Evolutionary conservation across 2,329 filamentous ascomycete genomes (phyloP).

Genomic region (Exophiala spinifera): DNA sequence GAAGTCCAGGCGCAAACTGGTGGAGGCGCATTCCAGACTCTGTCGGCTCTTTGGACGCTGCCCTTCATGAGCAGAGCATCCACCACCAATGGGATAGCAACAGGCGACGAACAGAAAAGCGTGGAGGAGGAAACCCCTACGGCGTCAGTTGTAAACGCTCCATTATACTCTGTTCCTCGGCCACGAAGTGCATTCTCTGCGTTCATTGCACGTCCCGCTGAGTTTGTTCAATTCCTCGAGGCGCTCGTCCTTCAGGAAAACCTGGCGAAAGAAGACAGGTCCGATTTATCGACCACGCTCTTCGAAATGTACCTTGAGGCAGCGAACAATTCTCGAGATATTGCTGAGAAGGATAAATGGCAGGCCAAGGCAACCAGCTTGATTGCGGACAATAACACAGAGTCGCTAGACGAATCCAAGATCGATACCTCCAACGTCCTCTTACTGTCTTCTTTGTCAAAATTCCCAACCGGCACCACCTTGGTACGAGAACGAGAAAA

Average conservation of each 20-base stretch:
- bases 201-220: constrained; percentile 88
- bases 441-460: constrained; percentile 83
- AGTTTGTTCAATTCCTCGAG: constrained; percentile 91
- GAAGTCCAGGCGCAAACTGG: constrained; percentile 52
- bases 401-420: constrained; percentile 42
- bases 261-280: constrained; percentile 70
- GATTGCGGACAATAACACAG: constrained; percentile 65
- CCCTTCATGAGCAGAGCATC: constrained; percentile 74
- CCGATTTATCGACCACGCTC: constrained; percentile 87
- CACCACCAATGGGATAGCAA: constrained; percentile 38
- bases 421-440: constrained; percentile 96
- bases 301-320: constrained; percentile 98
- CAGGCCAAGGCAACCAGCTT: constrained; percentile 85
- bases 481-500: constrained; percentile 92
- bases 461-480: constrained; percentile 85
- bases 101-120: constrained; percentile 52
- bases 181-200: constrained; percentile 90
- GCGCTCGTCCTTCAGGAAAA: constrained; percentile 72
- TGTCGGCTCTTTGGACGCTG: constrained; percentile 77
- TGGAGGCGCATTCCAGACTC: constrained; percentile 76
- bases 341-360: constrained; percentile 68
- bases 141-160: constrained; percentile 24
- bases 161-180: constrained; percentile 73
- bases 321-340: constrained; percentile 69
- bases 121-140: constrained; percentile 33